These are phyloP conservation scores for Eruca vesicaria DNA, from an alignment of 441 rosid genomes.

Conservation along the genomic window DNA sequence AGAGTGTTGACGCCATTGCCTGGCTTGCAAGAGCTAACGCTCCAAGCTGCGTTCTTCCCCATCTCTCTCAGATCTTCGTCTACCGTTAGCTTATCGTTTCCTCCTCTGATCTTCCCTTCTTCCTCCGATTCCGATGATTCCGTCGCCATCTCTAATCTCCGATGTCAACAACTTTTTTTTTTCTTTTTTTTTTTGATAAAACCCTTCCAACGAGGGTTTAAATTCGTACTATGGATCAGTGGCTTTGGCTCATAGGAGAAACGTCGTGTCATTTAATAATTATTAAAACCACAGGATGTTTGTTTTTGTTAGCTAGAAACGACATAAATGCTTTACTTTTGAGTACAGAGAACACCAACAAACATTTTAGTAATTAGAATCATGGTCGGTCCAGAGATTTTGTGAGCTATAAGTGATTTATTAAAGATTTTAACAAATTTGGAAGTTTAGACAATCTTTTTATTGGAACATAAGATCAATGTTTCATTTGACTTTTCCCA, in stretches of 20 bases:
- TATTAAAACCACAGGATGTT: neutral
- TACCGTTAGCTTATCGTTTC: conserved; percentile 52
- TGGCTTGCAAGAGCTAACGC: conserved; percentile 94
- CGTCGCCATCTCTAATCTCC: conserved; percentile 63
- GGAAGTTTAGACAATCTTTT: too few species aligned
- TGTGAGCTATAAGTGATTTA: too few species aligned
- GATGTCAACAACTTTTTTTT: neutral
- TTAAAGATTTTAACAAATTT: too few species aligned
- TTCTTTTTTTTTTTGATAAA: neutral
- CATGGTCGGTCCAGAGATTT: too few species aligned
- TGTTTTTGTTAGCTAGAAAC: neutral
- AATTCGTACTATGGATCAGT: neutral
- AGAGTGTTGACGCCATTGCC: conserved; percentile 87
- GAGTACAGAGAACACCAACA: too few species aligned
- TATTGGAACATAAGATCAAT: too few species aligned
- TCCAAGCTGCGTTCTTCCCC: conserved; percentile 97
- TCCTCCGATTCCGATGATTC: conserved; percentile 90
- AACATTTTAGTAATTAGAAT: too few species aligned
- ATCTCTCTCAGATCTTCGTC: conserved; percentile 89
- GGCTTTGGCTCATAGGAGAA: neutral
- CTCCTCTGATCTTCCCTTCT: conserved; percentile 86
- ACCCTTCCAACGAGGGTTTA: conserved; percentile 22
- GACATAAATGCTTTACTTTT: too few species aligned
- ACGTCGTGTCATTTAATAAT: conserved; percentile 16
- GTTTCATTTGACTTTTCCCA: too few species aligned